phyloP scores from a whole-genome alignment of 1,284 basidiomycete species.

The Ustanciosporium gigantosporum region DNA sequence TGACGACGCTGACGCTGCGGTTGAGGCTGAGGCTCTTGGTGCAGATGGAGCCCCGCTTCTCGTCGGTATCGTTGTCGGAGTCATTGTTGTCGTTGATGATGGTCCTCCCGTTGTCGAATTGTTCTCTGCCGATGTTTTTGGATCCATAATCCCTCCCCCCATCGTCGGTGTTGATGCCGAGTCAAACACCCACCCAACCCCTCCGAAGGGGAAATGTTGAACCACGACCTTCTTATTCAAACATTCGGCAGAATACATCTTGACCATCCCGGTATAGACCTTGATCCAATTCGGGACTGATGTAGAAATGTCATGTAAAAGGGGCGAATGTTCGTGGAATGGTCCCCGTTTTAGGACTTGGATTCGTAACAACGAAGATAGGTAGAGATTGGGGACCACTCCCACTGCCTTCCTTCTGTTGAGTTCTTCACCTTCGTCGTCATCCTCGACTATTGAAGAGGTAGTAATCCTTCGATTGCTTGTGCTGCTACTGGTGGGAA shows the following conservation, averaged over 20 bases:
- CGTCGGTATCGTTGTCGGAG: no score
- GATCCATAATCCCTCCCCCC: not conserved
- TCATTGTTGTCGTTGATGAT: no score
- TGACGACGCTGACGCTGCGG: no score
- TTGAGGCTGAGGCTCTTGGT: no score
- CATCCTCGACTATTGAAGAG: conserved; percentile 1
- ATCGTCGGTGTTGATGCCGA: not conserved
- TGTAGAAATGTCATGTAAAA: conserved; percentile 80
- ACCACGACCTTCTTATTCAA: conserved; percentile 93
- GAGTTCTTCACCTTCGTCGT: not conserved
- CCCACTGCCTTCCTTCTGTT: not conserved
- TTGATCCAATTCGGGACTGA: conserved; percentile 86
- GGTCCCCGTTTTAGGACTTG: conserved; percentile 47
- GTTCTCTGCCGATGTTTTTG: no score
- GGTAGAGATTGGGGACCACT: conserved; percentile 54
- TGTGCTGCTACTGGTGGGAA: not conserved
- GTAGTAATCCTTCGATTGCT: not conserved
- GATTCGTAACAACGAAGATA: conserved; percentile 70
- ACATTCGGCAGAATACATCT: conserved; percentile 98
- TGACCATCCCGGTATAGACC: conserved; percentile 83
- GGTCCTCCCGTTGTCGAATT: no score
- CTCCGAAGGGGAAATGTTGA: conserved; percentile 85
- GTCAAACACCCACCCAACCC: conserved; percentile 37
- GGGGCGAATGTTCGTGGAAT: conserved; percentile 65
- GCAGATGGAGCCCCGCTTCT: no score